phyloP scores from a whole-genome alignment of 2,329 filamentous ascomycete genomes.

The Apiospora marii region DNA sequence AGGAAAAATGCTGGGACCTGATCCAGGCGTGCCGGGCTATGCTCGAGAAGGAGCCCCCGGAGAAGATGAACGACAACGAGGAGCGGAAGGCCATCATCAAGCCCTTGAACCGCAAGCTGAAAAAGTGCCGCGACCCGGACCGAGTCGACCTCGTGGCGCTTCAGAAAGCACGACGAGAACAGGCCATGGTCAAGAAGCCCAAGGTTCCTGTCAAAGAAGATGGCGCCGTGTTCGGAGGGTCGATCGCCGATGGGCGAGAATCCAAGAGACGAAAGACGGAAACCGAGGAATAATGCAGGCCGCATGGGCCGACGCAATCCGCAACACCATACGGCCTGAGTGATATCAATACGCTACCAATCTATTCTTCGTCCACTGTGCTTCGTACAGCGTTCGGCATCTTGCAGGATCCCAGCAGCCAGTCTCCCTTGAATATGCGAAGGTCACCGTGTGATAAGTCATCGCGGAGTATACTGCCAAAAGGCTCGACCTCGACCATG shows the following conservation, averaged over 20 bases:
- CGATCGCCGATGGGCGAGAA: constrained; percentile 42
- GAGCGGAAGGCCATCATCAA: constrained; percentile 58
- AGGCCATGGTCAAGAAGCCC: constrained; percentile 50
- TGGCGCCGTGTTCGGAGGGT: constrained; percentile 43
- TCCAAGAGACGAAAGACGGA: constrained; percentile 48
- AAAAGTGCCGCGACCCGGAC: constrained; percentile 76
- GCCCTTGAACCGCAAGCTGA: constrained; percentile 72
- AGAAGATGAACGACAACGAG: constrained; percentile 60
- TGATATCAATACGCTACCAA: not conserved
- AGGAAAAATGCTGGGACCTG: constrained; percentile 57
- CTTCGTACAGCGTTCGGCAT: not conserved
- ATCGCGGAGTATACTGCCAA: not conserved
- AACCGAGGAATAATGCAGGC: not conserved
- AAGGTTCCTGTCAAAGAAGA: constrained; percentile 49
- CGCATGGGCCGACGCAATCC: not conserved
- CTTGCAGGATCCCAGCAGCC: not conserved
- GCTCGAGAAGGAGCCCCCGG: constrained; percentile 64
- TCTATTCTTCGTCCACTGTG: not conserved
- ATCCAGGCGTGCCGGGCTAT: constrained; percentile 61
- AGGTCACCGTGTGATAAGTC: not conserved
- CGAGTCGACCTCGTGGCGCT: constrained; percentile 75
- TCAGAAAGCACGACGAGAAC: constrained; percentile 69
- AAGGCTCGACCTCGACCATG: not conserved
- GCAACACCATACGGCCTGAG: not conserved
- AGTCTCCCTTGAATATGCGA: not conserved